Evolutionary conservation across 441 rosid species (phyloP).

Genomic region (Corymbia calophylla): DNA sequence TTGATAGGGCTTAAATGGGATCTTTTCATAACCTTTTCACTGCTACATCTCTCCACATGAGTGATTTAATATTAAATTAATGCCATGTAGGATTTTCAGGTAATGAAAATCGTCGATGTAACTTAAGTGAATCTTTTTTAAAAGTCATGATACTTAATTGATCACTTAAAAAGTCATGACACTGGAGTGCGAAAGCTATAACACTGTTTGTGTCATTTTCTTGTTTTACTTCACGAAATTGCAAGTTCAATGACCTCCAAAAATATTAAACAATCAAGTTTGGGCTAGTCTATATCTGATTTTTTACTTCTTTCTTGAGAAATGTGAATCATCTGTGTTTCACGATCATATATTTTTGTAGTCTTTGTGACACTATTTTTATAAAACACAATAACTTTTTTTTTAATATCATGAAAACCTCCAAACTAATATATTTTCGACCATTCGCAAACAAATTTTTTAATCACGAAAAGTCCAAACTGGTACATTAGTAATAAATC

Average conservation of each 20-base stretch:
- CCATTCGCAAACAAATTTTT: too few relatives aligned
- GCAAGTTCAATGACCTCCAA: not conserved
- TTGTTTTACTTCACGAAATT: not conserved
- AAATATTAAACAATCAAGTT: not conserved
- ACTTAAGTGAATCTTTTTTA: not conserved
- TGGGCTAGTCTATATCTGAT: not conserved
- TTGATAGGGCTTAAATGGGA: not conserved
- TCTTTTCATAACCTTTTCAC: not conserved
- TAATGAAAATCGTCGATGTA: too few relatives aligned
- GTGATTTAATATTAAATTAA: not conserved
- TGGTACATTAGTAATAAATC: too few relatives aligned
- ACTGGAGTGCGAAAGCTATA: not conserved
- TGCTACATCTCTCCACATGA: not conserved
- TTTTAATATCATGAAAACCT: too few relatives aligned
- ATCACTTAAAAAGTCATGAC: not conserved
- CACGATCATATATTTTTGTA: not conserved
- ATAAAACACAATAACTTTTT: not conserved
- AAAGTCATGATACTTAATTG: not conserved
- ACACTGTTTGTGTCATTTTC: not conserved
- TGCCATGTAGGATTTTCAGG: not conserved
- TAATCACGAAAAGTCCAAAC: too few relatives aligned
- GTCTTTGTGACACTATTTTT: not conserved
- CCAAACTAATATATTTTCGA: too few relatives aligned
- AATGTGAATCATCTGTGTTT: not conserved
- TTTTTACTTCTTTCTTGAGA: not conserved